Evolutionary conservation across 176 grass and related monocot genomes (phyloP).

Genomic region (Chloris gayana): DNA sequence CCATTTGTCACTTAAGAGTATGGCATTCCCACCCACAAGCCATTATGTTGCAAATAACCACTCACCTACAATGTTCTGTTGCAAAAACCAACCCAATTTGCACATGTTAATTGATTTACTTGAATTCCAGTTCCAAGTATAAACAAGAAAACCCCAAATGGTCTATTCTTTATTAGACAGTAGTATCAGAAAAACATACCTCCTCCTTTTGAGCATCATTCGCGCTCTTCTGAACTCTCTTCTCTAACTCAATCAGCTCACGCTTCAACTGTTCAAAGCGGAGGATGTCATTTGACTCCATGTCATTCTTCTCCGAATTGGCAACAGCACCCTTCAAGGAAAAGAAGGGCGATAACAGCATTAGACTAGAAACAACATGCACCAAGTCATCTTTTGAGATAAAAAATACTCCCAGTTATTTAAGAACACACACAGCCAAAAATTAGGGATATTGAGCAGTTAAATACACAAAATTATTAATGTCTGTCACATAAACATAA

Average conservation of each 20-base stretch:
- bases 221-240: constrained; percentile 85
- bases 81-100: too few species aligned
- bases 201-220: constrained; percentile 58
- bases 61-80: too few species aligned
- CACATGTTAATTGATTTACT: not conserved
- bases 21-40: too few species aligned
- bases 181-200: constrained; percentile 55
- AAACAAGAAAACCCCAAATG: constrained; percentile 13
- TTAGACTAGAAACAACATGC: constrained; percentile 28
- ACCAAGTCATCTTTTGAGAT: constrained; percentile 15
- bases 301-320: constrained; percentile 55
- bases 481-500: not conserved
- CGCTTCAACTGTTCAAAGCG: constrained; percentile 77
- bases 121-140: constrained; percentile 26
- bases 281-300: constrained; percentile 64
- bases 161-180: not conserved
- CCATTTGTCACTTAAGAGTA: too few species aligned
- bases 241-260: constrained; percentile 92
- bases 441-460: not conserved
- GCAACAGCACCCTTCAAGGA: constrained; percentile 43
- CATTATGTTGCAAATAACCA: too few species aligned
- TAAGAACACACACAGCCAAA: not conserved
- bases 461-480: not conserved
- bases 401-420: not conserved
- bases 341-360: constrained; percentile 1